A percentile compares a stretch with the other conserved stretches of the same genome.
Evolutionary conservation across 345 rosid genomes (phyloP).

Genomic region (Carallia pectinifolia): DNA sequence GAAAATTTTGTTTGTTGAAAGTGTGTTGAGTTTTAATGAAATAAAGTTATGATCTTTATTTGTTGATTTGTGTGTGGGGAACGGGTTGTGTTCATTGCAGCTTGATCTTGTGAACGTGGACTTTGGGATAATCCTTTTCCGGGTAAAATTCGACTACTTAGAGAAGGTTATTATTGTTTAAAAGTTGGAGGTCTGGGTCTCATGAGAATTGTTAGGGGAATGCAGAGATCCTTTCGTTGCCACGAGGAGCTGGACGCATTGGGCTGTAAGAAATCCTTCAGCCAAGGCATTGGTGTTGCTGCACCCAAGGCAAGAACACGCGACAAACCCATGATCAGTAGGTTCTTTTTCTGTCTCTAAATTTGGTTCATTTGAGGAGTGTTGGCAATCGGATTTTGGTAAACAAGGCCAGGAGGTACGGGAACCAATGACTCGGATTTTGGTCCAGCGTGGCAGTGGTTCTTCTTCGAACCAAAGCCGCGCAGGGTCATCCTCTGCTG

Average conservation of each 20-base stretch:
- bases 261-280: constrained; percentile 85
- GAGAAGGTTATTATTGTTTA: constrained; percentile 62
- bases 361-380: constrained; percentile 30
- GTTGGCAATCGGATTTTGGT: constrained; percentile 9
- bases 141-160: constrained; percentile 51
- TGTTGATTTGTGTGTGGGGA: constrained; percentile 32
- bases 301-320: constrained; percentile 88
- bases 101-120: constrained; percentile 44
- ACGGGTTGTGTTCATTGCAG: constrained; percentile 52
- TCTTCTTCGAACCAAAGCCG: constrained; percentile 80
- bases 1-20: constrained; percentile 1
- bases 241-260: constrained; percentile 53
- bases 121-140: constrained; percentile 29
- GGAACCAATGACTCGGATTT: constrained; percentile 75
- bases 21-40: constrained; percentile 4
- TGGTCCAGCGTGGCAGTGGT: constrained; percentile 88
- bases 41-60: constrained; percentile 7
- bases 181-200: constrained; percentile 66
- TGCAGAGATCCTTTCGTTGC: constrained; percentile 76
- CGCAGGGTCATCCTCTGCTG: constrained; percentile 54
- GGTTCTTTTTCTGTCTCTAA: constrained; percentile 34
- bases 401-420: constrained; percentile 13
- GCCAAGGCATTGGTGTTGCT: constrained; percentile 73
- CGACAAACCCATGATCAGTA: constrained; percentile 53
- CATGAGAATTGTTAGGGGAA: constrained; percentile 99